phyloP scores from a whole-genome alignment of 2,329 filamentous ascomycete species.

The Scedosporium apiospermum region DNA sequence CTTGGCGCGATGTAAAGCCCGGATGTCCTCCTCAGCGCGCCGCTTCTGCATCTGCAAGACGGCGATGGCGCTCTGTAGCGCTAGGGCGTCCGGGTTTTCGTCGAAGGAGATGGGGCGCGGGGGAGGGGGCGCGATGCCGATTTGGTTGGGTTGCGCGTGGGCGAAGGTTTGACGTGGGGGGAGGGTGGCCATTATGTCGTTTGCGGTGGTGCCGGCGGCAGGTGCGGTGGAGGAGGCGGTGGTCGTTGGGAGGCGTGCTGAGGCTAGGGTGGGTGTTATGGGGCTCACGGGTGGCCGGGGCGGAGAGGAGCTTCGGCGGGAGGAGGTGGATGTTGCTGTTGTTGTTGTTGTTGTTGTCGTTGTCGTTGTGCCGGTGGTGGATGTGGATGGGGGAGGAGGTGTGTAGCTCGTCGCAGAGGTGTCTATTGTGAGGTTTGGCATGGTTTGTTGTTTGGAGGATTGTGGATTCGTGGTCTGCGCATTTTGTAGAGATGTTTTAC shows the following conservation, averaged over 20 bases:
- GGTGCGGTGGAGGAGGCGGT: constrained; percentile 13
- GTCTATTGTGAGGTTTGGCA: constrained; percentile 1
- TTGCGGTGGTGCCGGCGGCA: constrained; percentile 6
- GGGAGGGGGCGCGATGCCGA: constrained; percentile 33
- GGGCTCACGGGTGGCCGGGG: constrained; percentile 42
- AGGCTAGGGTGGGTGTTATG: constrained; percentile 40
- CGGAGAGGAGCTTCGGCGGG: constrained; percentile 31
- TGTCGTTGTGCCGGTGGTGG: not conserved
- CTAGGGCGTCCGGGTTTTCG: constrained; percentile 76
- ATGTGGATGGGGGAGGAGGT: not conserved
- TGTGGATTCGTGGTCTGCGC: constrained; percentile 8
- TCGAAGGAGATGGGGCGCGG: constrained; percentile 48
- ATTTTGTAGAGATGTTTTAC: constrained; percentile 4
- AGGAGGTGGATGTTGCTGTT: constrained; percentile 8
- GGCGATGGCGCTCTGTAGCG: constrained; percentile 74
- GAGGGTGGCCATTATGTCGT: constrained; percentile 15
- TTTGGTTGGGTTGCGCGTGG: constrained; percentile 34
- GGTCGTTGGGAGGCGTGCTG: constrained; percentile 19
- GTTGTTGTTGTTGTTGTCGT: constrained; percentile 8
- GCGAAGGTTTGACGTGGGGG: constrained; percentile 29
- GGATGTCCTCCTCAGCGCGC: constrained; percentile 67
- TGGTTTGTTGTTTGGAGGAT: not conserved
- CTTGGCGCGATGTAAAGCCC: constrained; percentile 59
- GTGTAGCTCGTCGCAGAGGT: not conserved
- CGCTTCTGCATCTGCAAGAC: constrained; percentile 79